Base-by-base conservation (phyloP, 371 early-diverging fungal genomes). In the Mycotypha africana region DNA sequence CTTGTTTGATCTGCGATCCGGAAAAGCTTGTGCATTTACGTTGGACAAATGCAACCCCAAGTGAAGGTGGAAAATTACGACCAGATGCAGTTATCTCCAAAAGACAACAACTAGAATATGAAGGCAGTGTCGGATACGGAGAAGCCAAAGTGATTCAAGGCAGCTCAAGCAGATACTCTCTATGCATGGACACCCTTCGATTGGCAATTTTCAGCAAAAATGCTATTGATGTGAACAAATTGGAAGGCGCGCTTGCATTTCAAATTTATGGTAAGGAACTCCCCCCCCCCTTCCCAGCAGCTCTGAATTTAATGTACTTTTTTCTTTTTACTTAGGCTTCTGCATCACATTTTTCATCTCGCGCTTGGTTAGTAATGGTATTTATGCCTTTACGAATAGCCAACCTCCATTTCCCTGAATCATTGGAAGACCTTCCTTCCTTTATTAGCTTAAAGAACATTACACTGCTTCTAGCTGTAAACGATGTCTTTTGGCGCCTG, bases 121-220 rank as follows among this genome's bases (percentile, higher is more conserved):
- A 34, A 39, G 15, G 45, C 8, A 44, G 35, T 38, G 8, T 51
- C 8, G 39, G 51, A 4, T 23, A 31, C 17, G 44, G 51, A 6
- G 51, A 44, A 31, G 51, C 28, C 8, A 51, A 51, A 24, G 33
- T 51, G 37, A 25, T 28, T 16, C 47, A 56, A 47, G 53, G 50
- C 25, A 45, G 25, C 37, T 20, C 45, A 5, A 42, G 44, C 39
- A 45, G 31, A 26, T 26, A 53, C 16, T 7, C 11, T 38, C 35
- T 62, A 15, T 56, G 51, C 38, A 28, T 48, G 38, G 60, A 60
- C 21, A 31, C 42, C 7, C 43, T 65, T 32, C 51, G 54, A 15
- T 33, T 65, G 42, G 54, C 51, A 7, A 49, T 50, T 14, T 53
- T 65, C 31, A 56, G 40, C 43, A 65, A 65, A 44, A 53, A 60